Conservation (phyloP, 441 rosid species). For the Kokia cookei region DNA sequence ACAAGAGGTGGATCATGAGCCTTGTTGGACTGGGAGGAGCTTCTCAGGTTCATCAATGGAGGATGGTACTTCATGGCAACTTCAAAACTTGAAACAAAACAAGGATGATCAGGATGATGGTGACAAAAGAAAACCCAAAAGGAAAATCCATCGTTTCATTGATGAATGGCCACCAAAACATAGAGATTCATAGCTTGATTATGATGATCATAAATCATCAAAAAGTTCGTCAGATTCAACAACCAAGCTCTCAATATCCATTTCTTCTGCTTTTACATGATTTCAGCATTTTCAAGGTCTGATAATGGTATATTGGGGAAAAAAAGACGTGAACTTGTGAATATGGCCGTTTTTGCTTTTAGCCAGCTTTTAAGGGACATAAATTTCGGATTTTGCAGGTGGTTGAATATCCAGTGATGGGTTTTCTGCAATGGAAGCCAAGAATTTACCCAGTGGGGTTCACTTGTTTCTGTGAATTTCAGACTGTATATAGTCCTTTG, state of each 20-base stretch:
- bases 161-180: constrained; percentile 85
- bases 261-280: constrained; percentile 53
- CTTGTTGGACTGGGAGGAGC: constrained; percentile 53
- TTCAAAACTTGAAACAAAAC: constrained; percentile 43
- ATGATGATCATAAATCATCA: constrained; percentile 49
- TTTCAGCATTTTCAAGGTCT: constrained; percentile 40
- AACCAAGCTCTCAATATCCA: constrained; percentile 66
- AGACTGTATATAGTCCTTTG: background rate
- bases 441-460: constrained; percentile 20
- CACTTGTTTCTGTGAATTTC: background rate
- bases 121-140: constrained; percentile 39
- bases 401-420: constrained; percentile 26
- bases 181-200: constrained; percentile 57
- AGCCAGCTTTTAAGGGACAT: background rate
- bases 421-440: constrained; percentile 15
- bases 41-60: constrained; percentile 56
- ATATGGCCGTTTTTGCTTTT: background rate
- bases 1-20: constrained; percentile 47
- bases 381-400: constrained; percentile 26
- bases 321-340: background rate
- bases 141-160: constrained; percentile 55
- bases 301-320: constrained; percentile 22
- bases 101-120: constrained; percentile 4
- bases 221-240: constrained; percentile 38
- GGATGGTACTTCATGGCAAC: constrained; percentile 68